Conservation (phyloP, 306 rosid genomes). For the Herpetospermum pedunculosum region DNA sequence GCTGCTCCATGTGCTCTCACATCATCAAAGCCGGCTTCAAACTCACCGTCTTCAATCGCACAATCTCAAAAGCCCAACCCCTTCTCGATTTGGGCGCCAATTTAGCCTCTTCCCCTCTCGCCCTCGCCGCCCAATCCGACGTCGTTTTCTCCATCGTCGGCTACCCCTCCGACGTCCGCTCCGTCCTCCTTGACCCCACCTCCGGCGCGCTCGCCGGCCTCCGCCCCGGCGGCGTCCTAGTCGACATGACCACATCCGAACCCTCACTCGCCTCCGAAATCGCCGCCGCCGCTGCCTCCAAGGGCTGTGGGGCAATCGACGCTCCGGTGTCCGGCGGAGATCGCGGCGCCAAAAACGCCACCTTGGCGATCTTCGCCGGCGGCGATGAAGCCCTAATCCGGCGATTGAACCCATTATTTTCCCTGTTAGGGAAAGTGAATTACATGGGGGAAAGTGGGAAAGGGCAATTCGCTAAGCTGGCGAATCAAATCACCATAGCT, state of each 20-base stretch:
- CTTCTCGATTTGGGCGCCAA: constrained; percentile 69
- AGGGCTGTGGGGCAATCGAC: constrained; percentile 48
- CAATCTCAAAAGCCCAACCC: constrained; percentile 68
- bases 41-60: constrained; percentile 91
- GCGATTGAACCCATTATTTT: constrained; percentile 30
- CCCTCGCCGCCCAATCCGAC: constrained; percentile 63
- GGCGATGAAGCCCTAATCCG: constrained; percentile 38
- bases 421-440: constrained; percentile 57
- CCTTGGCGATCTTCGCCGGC: constrained; percentile 66
- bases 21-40: constrained; percentile 72
- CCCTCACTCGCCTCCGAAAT: constrained; percentile 84
- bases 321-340: constrained; percentile 95
- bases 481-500: constrained; percentile 64
- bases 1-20: constrained; percentile 76
- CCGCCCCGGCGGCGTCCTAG: constrained; percentile 62
- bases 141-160: constrained; percentile 88
- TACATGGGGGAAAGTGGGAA: constrained; percentile 80
- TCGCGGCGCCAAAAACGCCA: constrained; percentile 61
- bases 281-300: constrained; percentile 34
- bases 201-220: constrained; percentile 77
- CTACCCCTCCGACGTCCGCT: constrained; percentile 85
- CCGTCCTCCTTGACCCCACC: constrained; percentile 56
- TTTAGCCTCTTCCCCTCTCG: constrained; percentile 45
- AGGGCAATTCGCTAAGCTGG: constrained; percentile 84
- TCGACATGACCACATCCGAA: constrained; percentile 93